phyloP scores from a whole-genome alignment of 176 grass and related monocot species.

The Sorghum bicolor region Sorghum_bicolor_NCBIv3 NC_012878.2:43088001-43088500 shows the following conservation, averaged over 20 bases:
- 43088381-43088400: conserved; percentile 25
- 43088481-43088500: too few species aligned
- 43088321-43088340: not conserved
- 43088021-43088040: too few species aligned
- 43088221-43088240: conserved; percentile 11
- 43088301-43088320: not conserved
- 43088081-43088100: not conserved
- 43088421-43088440: not conserved
- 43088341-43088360: conserved; percentile 26
- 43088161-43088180: not conserved
- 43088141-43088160: not conserved
- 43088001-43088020: too few species aligned
- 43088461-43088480: too few species aligned
- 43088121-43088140: not conserved
- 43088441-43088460: too few species aligned
- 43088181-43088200: not conserved
- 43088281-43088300: not conserved
- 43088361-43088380: conserved; percentile 22
- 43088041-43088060: too few species aligned
- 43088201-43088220: too few species aligned
- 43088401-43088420: conserved; percentile 35
- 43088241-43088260: not conserved
- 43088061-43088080: not conserved
- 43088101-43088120: not conserved
- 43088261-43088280: conserved; percentile 20